Evolutionary conservation across 225 moss, liverwort and hornwort genomes (phyloP), one percentile per base, ranked within the genome.

Genomic region (Pleurozium schreberi): DNA sequence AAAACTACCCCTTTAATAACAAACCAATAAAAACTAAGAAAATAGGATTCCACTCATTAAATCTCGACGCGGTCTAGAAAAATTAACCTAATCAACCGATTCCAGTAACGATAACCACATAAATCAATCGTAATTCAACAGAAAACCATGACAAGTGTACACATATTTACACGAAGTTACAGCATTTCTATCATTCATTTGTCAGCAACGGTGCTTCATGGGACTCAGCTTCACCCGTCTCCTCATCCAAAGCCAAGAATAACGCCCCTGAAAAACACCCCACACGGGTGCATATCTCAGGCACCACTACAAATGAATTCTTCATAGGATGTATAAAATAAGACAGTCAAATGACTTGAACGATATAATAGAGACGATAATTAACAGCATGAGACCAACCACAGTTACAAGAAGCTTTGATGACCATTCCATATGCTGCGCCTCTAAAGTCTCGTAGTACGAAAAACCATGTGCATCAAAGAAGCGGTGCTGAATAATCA

Each of bases 121-220:
- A 74, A 76, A 77, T 50, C 52, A 67, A 83, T 86, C 57, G 49
- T n/a, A 60, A 80, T 57, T 71, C 63, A 82, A 58, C 65, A 87
- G 55, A 59, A 73, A 65, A 65, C 42, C 57, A 26, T 58, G 30
- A 52, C 80, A 68, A 10, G 67, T 89, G 42, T 67, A 68, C 49
- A 84, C 28, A 58, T 81, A 68, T 68, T 61, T 70, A 87, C 84
- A 85, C 43, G 50, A 77, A 62, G 57, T 68, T 82, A 76, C 85
- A 92, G 17, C n/a, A 78, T 42, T 63, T 78, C 52, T 58, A 88
- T 92, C 80, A 94, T 75, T 93, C 91, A 10, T 81, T n/a, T 42
- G 88, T 75, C 77, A 93, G 75, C 87, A 94, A 92, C 23, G 89
- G 92, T 60, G 91, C 81, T 89, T 71, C 89, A 36, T 73, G 85